Evolutionary conservation across 2,329 filamentous ascomycete genomes (phyloP).

Genomic region (Metarhizium robertsii): DNA sequence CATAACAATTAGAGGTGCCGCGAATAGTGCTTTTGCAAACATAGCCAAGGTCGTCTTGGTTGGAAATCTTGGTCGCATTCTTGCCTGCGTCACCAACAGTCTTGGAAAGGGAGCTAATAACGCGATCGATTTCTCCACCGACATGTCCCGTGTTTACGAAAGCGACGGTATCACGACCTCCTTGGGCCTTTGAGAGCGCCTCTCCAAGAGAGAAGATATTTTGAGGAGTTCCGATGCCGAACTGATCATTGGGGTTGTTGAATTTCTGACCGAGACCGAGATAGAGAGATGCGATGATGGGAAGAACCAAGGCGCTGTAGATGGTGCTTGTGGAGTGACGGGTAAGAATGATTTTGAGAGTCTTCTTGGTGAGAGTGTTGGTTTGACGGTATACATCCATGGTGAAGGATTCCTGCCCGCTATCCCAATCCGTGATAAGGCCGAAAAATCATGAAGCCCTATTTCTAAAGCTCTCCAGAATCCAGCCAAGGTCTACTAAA

Average conservation of each 20-base stretch:
- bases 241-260: conserved; percentile 64
- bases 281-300: conserved; percentile 45
- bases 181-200: conserved; percentile 47
- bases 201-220: conserved; percentile 55
- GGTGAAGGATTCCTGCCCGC: not conserved
- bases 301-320: conserved; percentile 46
- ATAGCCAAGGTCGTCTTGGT: conserved; percentile 19
- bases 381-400: conserved; percentile 45
- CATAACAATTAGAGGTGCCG: conserved; percentile 64
- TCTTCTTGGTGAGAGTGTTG: conserved; percentile 47
- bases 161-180: conserved; percentile 53
- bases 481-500: no score
- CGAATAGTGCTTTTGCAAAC: conserved; percentile 50
- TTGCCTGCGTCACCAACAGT: conserved; percentile 15
- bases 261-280: conserved; percentile 64
- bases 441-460: no score
- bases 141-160: conserved; percentile 66
- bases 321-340: conserved; percentile 42
- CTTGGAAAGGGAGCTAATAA: conserved; percentile 42
- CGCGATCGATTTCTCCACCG: conserved; percentile 58
- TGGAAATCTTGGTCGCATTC: conserved; percentile 13
- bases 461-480: no score
- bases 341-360: conserved; percentile 44
- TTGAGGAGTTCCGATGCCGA: conserved; percentile 54
- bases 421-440: no score